Conservation (phyloP, 2,329 filamentous ascomycete genomes). For the Leptographium radiaticola region DNA sequence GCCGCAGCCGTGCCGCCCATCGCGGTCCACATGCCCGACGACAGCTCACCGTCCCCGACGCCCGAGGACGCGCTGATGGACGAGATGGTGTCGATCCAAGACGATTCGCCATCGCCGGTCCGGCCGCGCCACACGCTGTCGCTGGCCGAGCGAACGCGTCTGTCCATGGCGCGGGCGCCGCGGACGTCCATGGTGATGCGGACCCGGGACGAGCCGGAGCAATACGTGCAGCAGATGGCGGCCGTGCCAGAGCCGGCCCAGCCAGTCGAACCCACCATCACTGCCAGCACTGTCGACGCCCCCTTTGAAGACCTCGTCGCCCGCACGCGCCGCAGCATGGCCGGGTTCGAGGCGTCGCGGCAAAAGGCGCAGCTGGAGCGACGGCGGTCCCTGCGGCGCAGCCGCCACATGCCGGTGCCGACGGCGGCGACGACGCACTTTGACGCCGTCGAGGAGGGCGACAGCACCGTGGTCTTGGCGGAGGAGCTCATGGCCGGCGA, state of each 20-base stretch:
- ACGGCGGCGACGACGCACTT: conserved; percentile 25
- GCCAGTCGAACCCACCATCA: too few species aligned
- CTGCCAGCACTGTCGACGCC: too few species aligned
- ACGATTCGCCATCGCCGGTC: conserved; percentile 42
- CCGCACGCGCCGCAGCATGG: conserved; percentile 49
- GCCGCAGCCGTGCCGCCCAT: not conserved
- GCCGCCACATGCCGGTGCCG: not conserved
- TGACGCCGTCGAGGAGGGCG: conserved; percentile 29
- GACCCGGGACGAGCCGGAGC: not conserved
- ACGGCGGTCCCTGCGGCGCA: conserved; percentile 33
- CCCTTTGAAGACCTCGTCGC: conserved; percentile 37
- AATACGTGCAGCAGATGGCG: too few species aligned
- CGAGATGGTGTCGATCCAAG: conserved; percentile 40
- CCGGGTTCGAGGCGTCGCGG: conserved; percentile 44
- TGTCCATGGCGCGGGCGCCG: conserved; percentile 60
- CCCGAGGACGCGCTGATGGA: conserved; percentile 40
- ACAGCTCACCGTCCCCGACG: not conserved
- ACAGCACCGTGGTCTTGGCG: conserved; percentile 34
- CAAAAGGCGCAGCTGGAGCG: conserved; percentile 48
- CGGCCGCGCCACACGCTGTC: conserved; percentile 46
- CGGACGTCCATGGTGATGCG: conserved; percentile 11
- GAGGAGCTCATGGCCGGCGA: conserved; percentile 53
- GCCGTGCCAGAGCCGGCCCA: too few species aligned
- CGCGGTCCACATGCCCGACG: not conserved
- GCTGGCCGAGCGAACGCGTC: conserved; percentile 64